A percentile compares a stretch with the other conserved stretches of the same genome.
phyloP scores from a whole-genome alignment of 169 alveolate genomes.

The Theileria equi region DNA sequence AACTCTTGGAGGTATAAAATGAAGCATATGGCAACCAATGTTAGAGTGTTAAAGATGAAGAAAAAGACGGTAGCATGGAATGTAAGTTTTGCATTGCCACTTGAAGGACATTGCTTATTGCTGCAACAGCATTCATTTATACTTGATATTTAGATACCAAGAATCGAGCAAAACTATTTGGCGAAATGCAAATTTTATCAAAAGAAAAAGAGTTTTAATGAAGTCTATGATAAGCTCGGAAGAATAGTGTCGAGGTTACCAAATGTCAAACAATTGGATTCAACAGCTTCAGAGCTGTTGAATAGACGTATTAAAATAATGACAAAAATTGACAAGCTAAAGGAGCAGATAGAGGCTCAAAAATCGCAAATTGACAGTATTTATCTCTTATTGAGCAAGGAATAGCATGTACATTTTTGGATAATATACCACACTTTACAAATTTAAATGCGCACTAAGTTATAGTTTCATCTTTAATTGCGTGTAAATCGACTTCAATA shows the following conservation, averaged over 20 bases:
- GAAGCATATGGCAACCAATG: slow-evolving; percentile 6
- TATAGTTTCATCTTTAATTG: too few relatives aligned
- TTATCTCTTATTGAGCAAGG: slow-evolving; percentile 13
- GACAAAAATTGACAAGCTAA: slow-evolving; percentile 10
- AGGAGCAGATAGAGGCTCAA: slow-evolving; percentile 30
- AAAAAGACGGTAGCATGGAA: slow-evolving; percentile 17
- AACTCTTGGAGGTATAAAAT: slow-evolving; percentile 18
- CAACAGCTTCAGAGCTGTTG: slow-evolving; percentile 14
- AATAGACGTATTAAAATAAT: background rate
- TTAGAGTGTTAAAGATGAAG: slow-evolving; percentile 9
- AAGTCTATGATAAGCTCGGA: slow-evolving; percentile 46
- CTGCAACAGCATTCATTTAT: too few relatives aligned
- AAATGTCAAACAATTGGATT: slow-evolving; percentile 19
- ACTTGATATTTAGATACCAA: slow-evolving; percentile 45
- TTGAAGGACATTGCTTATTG: too few relatives aligned
- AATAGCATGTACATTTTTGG: too few relatives aligned
- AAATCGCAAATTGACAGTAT: slow-evolving; percentile 39
- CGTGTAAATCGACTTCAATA: too few relatives aligned
- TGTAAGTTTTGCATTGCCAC: slow-evolving; percentile 19
- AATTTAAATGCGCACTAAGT: too few relatives aligned
- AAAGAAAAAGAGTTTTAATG: slow-evolving; percentile 28
- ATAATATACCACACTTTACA: background rate
- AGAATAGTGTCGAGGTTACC: slow-evolving; percentile 51
- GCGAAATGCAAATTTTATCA: slow-evolving; percentile 1
- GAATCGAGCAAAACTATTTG: slow-evolving; percentile 28